A percentile compares a stretch with the other conserved stretches of the same genome.
These are phyloP conservation scores for Colletotrichum sp. DNA, from an alignment of 2,329 filamentous ascomycete species.

Conservation along the genomic window DNA sequence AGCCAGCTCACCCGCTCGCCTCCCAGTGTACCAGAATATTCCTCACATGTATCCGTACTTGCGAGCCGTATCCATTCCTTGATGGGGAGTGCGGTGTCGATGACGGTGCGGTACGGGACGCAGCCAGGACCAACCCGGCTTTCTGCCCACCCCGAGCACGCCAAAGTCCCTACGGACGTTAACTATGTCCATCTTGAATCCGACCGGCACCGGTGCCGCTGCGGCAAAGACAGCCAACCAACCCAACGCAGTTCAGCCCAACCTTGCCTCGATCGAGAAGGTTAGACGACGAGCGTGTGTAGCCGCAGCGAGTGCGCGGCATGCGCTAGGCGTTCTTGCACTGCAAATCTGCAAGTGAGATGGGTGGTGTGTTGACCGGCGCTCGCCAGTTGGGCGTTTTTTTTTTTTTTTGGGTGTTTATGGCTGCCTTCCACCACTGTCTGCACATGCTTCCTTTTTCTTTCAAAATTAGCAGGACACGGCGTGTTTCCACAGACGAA, in stretches of 20 bases:
- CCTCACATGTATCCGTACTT: neutral
- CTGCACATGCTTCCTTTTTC: neutral
- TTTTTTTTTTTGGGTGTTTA: neutral
- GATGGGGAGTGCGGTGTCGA: neutral
- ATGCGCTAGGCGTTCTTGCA: slow-evolving; percentile 18
- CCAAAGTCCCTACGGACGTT: neutral
- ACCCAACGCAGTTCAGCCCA: neutral
- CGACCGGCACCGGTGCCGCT: neutral
- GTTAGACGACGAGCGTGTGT: slow-evolving; percentile 17
- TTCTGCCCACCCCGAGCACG: neutral
- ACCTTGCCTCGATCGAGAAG: slow-evolving; percentile 12
- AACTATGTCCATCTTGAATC: neutral
- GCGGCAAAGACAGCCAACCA: slow-evolving; percentile 6
- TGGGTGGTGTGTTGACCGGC: neutral
- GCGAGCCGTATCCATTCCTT: neutral
- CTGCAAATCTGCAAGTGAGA: neutral
- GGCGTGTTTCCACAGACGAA: neutral
- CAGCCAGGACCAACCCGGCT: neutral
- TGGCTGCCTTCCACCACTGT: neutral
- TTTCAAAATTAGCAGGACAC: neutral
- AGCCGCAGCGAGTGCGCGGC: slow-evolving; percentile 17
- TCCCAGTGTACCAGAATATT: neutral
- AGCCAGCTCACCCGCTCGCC: neutral
- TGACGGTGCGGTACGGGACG: neutral
- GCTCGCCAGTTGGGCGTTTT: neutral